These are phyloP conservation scores for Coelastrella sp. DNA, from an alignment of 139 green algal species.

Conservation along the genomic window DNA sequence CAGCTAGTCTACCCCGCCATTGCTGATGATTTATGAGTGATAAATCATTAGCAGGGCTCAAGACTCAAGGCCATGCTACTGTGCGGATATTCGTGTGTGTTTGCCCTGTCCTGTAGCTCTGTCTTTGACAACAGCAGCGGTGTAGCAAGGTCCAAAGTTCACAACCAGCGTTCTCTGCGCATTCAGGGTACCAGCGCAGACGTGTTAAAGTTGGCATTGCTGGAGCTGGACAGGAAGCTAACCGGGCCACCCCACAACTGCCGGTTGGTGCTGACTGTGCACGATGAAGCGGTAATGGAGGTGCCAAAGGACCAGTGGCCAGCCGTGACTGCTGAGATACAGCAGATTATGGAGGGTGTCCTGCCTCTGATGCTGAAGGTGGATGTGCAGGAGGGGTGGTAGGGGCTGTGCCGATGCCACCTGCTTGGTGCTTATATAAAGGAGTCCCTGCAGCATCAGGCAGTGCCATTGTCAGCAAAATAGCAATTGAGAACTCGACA, in stretches of 20 bases:
- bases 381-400: not conserved
- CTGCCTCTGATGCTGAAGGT: slow-evolving; percentile 15
- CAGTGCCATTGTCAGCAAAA: too few species aligned
- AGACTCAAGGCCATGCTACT: too few species aligned
- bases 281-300: slow-evolving; percentile 33
- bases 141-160: too few species aligned
- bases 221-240: slow-evolving; percentile 9
- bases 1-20: too few species aligned
- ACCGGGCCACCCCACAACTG: not conserved
- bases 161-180: not conserved
- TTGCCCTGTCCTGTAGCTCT: too few species aligned
- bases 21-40: too few species aligned
- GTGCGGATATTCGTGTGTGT: too few species aligned
- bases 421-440: not conserved
- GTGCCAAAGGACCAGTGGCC: not conserved
- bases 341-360: not conserved
- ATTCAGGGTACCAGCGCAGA: slow-evolving; percentile 38
- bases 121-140: too few species aligned
- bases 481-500: too few species aligned
- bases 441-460: too few species aligned
- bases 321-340: not conserved
- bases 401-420: not conserved
- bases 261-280: slow-evolving; percentile 36
- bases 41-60: too few species aligned
- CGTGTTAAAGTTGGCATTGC: slow-evolving; percentile 16